Conservation (phyloP, 257 asterid species). For the Knoxia roxburghii region DNA sequence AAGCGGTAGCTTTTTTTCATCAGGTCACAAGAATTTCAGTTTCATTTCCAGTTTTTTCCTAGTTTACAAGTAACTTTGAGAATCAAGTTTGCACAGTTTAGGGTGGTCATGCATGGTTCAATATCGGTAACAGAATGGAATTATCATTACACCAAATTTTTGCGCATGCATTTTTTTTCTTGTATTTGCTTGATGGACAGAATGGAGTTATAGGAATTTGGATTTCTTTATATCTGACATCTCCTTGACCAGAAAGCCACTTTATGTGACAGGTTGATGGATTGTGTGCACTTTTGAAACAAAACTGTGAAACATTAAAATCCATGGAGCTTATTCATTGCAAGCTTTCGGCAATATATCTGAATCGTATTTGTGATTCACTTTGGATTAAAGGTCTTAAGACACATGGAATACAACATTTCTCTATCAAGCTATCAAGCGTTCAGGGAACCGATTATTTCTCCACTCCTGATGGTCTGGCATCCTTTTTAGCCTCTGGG, state of each 20-base stretch:
- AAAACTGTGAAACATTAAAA: conserved; percentile 57
- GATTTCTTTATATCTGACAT: conserved; percentile 16
- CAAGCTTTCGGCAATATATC: conserved; percentile 65
- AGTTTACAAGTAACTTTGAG: not conserved
- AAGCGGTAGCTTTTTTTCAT: not conserved
- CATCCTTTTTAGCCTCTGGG: conserved; percentile 58
- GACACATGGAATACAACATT: conserved; percentile 63
- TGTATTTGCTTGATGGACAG: conserved; percentile 18
- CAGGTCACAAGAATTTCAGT: too few species aligned
- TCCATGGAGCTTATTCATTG: conserved; percentile 70
- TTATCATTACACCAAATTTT: not conserved
- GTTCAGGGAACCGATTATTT: conserved; percentile 45
- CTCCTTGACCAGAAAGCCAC: conserved; percentile 21
- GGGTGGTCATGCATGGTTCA: not conserved
- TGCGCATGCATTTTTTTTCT: not conserved
- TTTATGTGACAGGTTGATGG: conserved; percentile 67
- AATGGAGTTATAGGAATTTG: conserved; percentile 38
- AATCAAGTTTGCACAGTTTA: not conserved
- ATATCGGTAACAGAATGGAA: not conserved
- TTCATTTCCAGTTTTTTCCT: too few species aligned
- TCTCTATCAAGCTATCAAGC: conserved; percentile 87
- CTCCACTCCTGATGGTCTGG: conserved; percentile 53
- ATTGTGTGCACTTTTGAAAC: conserved; percentile 76
- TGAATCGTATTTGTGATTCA: conserved; percentile 66
- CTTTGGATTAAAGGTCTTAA: conserved; percentile 45